phyloP scores from a whole-genome alignment of 108 stramenopile genomes.

The Skeletonema tropicum region DNA sequence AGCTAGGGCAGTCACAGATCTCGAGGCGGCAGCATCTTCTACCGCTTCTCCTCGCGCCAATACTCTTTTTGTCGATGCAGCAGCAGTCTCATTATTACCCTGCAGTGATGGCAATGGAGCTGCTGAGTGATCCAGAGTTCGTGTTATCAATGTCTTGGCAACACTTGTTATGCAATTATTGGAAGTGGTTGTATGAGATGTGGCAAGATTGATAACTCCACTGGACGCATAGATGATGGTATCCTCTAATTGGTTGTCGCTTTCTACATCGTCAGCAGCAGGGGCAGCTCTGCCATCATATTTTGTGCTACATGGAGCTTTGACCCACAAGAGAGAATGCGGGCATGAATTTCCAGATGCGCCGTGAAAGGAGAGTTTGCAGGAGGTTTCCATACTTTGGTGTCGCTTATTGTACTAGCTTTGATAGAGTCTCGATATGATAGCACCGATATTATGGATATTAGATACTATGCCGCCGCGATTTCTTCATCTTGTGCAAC shows the following conservation, averaged over 20 bases:
- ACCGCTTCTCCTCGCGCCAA: slow-evolving; percentile 39
- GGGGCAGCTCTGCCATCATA: background rate
- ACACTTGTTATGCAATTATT: slow-evolving; percentile 16
- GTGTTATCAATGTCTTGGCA: slow-evolving; percentile 24
- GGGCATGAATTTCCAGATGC: slow-evolving; percentile 70
- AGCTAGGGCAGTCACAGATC: slow-evolving; percentile 25
- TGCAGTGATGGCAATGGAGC: background rate
- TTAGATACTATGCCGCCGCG: too few relatives aligned
- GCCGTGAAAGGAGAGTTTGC: slow-evolving; percentile 69
- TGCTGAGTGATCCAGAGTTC: slow-evolving; percentile 8
- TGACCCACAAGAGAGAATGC: slow-evolving; percentile 66
- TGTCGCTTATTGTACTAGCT: background rate
- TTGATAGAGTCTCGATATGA: too few relatives aligned
- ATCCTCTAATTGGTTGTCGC: slow-evolving; percentile 1
- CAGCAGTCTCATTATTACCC: background rate
- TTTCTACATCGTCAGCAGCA: background rate
- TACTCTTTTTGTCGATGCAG: slow-evolving; percentile 6
- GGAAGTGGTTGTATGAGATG: slow-evolving; percentile 2
- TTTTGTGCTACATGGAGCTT: slow-evolving; percentile 6
- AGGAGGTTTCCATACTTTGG: slow-evolving; percentile 15
- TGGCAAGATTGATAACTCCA: slow-evolving; percentile 26
- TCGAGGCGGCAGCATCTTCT: slow-evolving; percentile 27
- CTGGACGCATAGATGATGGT: slow-evolving; percentile 36
- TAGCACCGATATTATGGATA: too few relatives aligned
- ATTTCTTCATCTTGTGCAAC: too few relatives aligned